Conservation (phyloP, 164 flowering plant genomes). For the Liquidambar formosana region DNA sequence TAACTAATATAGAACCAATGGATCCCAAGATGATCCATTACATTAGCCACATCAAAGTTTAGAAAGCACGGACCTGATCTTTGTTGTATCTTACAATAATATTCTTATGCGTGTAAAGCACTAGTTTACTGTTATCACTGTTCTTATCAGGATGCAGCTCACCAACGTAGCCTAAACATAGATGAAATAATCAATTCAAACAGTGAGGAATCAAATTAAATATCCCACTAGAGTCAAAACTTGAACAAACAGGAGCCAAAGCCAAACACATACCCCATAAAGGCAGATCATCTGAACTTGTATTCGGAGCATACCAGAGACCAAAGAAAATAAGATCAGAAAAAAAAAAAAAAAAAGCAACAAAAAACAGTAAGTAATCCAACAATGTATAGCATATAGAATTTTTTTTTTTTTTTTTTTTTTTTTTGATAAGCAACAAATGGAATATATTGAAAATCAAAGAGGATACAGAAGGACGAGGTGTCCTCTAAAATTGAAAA, state of each 20-base stretch:
- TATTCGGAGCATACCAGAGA: slow-evolving; percentile 5
- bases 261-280: slow-evolving; percentile 95
- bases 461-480: too few relatives aligned
- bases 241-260: slow-evolving; percentile 2
- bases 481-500: too few relatives aligned
- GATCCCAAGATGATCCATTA: background rate
- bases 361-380: background rate
- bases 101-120: slow-evolving; percentile 79
- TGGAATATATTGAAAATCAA: too few relatives aligned
- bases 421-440: too few relatives aligned
- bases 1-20: slow-evolving; percentile 2
- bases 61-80: slow-evolving; percentile 63
- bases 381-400: background rate
- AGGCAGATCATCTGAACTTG: slow-evolving; percentile 84
- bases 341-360: slow-evolving; percentile 10
- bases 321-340: slow-evolving; percentile 8
- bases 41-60: background rate
- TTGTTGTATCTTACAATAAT: slow-evolving; percentile 69
- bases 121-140: slow-evolving; percentile 63
- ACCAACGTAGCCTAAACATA: slow-evolving; percentile 85
- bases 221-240: background rate
- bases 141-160: slow-evolving; percentile 73
- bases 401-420: too few relatives aligned
- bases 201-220: background rate
- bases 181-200: background rate